Conservation (phyloP, 768 basidiomycete species). For the Peribolospora kevripleyi region DNA sequence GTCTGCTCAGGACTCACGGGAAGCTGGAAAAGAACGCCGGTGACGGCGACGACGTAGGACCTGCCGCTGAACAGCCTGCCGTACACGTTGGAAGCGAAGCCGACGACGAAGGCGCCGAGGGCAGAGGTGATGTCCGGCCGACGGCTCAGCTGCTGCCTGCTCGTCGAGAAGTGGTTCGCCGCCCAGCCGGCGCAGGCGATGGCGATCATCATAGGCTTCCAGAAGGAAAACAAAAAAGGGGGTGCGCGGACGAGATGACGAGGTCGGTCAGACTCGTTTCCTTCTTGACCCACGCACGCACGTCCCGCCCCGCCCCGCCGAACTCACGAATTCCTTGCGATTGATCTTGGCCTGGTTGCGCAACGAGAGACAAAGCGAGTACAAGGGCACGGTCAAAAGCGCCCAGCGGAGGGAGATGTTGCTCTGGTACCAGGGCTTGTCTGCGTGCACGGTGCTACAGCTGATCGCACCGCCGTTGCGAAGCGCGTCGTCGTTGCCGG, state of each 20-base stretch:
- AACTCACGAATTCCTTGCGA: constrained; percentile 32
- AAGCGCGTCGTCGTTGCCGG: constrained; percentile 30
- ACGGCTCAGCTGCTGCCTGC: constrained; percentile 30
- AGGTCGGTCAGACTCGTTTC: constrained; percentile 11
- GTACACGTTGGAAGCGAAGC: constrained; percentile 52
- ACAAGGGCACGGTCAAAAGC: constrained; percentile 39
- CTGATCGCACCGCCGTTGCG: no score
- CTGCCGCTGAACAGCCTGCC: constrained; percentile 47
- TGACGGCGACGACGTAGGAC: constrained; percentile 37
- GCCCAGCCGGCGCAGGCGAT: constrained; percentile 52
- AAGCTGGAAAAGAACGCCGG: constrained; percentile 48
- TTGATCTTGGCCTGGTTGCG: constrained; percentile 38
- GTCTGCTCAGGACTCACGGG: constrained; percentile 19
- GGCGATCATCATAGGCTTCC: constrained; percentile 21
- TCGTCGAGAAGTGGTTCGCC: constrained; percentile 43
- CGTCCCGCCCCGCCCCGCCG: neutral
- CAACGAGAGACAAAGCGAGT: constrained; percentile 39
- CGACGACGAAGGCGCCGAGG: constrained; percentile 58
- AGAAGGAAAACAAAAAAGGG: constrained; percentile 4
- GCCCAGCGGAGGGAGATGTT: constrained; percentile 26
- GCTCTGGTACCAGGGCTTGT: constrained; percentile 40
- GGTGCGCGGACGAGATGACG: constrained; percentile 18
- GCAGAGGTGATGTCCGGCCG: constrained; percentile 58
- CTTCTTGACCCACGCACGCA: no score
- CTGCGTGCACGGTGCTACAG: no score